Percentiles rank a stretch among this genome's conserved stretches.
These are phyloP conservation scores for Capsicum chinense DNA, from an alignment of 257 asterid species.

Conservation along the genomic window DNA sequence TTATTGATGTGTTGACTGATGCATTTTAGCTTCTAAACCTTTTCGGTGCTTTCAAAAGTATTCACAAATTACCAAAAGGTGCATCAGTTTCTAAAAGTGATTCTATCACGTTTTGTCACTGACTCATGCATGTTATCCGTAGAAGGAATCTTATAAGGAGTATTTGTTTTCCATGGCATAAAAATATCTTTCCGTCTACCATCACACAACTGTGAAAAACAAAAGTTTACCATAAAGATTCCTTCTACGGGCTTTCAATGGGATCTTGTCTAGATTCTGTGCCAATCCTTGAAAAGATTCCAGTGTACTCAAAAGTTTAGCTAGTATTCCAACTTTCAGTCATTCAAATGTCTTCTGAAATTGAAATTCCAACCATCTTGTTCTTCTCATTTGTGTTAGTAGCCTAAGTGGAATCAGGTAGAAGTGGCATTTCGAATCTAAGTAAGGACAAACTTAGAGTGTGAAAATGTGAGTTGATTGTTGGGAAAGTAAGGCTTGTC, in stretches of 20 bases:
- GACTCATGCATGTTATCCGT: background rate
- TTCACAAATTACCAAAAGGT: background rate
- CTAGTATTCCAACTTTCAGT: background rate
- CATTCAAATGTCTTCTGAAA: background rate
- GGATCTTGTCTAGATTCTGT: background rate
- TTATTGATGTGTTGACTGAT: background rate
- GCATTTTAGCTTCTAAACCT: conserved; percentile 1
- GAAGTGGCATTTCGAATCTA: background rate
- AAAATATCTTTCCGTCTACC: background rate
- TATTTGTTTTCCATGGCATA: background rate
- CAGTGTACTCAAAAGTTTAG: background rate
- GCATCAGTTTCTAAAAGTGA: background rate
- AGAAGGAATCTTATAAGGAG: background rate
- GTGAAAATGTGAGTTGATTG: conserved; percentile 8
- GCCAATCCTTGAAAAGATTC: background rate
- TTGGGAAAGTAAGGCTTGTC: background rate
- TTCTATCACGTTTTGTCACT: background rate
- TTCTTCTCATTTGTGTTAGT: background rate
- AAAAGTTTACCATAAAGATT: background rate
- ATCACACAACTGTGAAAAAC: background rate
- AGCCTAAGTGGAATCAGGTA: background rate
- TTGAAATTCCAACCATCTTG: background rate
- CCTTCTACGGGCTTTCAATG: background rate
- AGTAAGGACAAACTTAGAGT: background rate
- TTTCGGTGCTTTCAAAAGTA: background rate